These are phyloP conservation scores for Epichloe hybrida DNA, from an alignment of 2,329 filamentous ascomycete species.

Conservation along the genomic window DNA sequence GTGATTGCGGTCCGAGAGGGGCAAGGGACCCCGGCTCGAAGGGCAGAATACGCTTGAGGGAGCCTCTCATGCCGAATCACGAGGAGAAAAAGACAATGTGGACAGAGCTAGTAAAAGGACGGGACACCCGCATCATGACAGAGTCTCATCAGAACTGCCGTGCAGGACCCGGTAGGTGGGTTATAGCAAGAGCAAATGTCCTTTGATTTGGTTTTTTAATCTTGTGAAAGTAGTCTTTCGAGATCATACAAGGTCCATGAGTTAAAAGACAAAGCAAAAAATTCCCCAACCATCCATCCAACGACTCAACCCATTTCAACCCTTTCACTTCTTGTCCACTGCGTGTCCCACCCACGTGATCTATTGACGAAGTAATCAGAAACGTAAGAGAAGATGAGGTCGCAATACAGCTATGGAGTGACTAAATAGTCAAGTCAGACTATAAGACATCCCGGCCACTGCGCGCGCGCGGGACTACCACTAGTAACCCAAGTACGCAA, in stretches of 20 bases:
- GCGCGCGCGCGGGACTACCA: not conserved
- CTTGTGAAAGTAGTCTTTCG: not conserved
- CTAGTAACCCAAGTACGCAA: not conserved
- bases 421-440: not conserved
- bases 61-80: too few species aligned
- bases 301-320: not conserved
- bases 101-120: too few species aligned
- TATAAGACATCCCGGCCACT: not conserved
- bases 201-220: not conserved
- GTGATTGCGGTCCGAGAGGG: too few species aligned
- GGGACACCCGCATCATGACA: too few species aligned
- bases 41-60: too few species aligned
- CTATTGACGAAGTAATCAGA: not conserved
- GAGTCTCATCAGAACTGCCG: too few species aligned
- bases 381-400: not conserved
- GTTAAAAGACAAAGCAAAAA: not conserved
- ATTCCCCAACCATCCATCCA: not conserved
- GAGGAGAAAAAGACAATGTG: too few species aligned
- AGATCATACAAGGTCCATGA: constrained; percentile 7
- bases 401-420: not conserved
- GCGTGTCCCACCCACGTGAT: not conserved
- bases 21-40: too few species aligned
- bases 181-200: constrained; percentile 4
- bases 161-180: not conserved
- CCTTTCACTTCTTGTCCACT: not conserved